Conservation (phyloP, 306 rosid species). For the Cicer judaicum region DNA sequence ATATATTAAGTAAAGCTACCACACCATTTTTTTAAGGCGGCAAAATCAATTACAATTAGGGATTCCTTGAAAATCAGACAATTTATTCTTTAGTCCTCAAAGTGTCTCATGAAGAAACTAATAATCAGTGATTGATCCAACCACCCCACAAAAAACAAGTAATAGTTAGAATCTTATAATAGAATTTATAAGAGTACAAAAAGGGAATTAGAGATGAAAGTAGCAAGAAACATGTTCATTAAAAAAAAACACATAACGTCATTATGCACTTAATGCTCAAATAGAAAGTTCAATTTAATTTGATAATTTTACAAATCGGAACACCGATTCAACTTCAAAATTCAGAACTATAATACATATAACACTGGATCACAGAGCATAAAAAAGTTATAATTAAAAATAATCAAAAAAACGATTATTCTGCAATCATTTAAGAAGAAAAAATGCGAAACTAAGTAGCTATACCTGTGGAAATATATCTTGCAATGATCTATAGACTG, state of each 20-base stretch:
- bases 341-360: constrained; percentile 6
- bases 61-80: neutral
- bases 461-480: constrained; percentile 80
- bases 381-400: neutral
- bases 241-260: neutral
- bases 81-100: neutral
- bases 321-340: constrained; percentile 23
- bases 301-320: constrained; percentile 1
- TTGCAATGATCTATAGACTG: constrained; percentile 62
- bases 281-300: constrained; percentile 23
- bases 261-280: constrained; percentile 1
- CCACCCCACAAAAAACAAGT: neutral
- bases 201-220: neutral
- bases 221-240: neutral
- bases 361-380: constrained; percentile 14
- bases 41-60: neutral
- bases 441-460: neutral
- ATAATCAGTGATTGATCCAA: neutral
- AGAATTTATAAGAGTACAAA: neutral
- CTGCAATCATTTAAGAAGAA: neutral
- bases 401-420: neutral
- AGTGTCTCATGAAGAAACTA: neutral
- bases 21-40: neutral
- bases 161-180: neutral
- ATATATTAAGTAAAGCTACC: neutral